These are phyloP conservation scores for Fragilaria crotonensis DNA, from an alignment of 108 stramenopile genomes.

Conservation along the genomic window DNA sequence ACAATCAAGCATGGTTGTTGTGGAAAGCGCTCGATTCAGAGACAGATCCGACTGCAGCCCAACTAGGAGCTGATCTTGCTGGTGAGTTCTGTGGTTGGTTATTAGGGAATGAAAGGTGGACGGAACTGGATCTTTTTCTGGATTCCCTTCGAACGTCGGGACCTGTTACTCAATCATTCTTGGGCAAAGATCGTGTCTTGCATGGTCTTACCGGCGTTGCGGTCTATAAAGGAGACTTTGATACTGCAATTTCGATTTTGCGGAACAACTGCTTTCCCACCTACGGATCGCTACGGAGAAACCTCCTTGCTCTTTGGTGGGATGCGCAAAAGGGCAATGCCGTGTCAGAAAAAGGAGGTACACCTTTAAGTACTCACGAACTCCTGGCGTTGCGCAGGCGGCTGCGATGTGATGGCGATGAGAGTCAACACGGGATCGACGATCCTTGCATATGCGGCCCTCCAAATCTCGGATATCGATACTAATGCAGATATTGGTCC, in stretches of 20 bases:
- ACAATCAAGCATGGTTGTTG: background rate
- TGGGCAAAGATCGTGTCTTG: background rate
- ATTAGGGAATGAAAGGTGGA: slow-evolving; percentile 1
- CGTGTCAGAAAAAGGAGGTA: background rate
- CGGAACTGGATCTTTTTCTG: background rate
- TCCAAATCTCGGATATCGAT: background rate
- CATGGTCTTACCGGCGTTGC: background rate
- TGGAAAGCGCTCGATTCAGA: background rate
- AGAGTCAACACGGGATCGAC: background rate
- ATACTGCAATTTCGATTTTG: background rate
- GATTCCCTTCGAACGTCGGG: background rate
- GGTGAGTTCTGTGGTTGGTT: slow-evolving; percentile 3
- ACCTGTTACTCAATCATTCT: background rate
- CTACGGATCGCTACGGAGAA: background rate
- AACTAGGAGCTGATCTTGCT: background rate
- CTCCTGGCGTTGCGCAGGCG: background rate
- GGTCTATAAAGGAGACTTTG: background rate
- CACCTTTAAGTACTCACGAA: background rate
- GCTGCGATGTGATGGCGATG: background rate
- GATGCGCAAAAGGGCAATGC: background rate
- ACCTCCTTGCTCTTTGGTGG: background rate
- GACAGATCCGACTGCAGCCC: background rate
- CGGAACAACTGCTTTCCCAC: background rate
- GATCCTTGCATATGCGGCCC: background rate
- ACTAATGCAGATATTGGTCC: no score